Percentiles rank a stretch among this genome's conserved stretches.
phyloP scores from a whole-genome alignment of 2,329 filamentous ascomycete species.

The Exophiala oligosperma region DNA sequence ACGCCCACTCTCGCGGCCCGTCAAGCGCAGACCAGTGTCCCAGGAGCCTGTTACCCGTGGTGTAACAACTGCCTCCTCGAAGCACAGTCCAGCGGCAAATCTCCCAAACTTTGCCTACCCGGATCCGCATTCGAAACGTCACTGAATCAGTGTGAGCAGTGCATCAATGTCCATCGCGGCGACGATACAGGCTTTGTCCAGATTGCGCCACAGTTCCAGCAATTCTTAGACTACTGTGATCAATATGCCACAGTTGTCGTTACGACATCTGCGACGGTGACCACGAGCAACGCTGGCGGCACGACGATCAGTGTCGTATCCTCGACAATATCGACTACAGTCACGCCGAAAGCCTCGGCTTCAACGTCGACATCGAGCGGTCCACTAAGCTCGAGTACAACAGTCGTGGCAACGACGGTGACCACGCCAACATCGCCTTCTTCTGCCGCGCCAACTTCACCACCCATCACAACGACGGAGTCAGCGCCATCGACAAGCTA shows the following conservation, averaged over 20 bases:
- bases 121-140: conserved; percentile 45
- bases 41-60: conserved; percentile 51
- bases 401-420: not conserved
- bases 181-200: conserved; percentile 34
- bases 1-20: conserved; percentile 26
- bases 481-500: conserved; percentile 6
- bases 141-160: conserved; percentile 44
- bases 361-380: not conserved
- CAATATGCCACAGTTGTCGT: conserved; percentile 18
- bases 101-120: conserved; percentile 44
- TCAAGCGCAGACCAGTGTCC: conserved; percentile 36
- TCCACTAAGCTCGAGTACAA: not conserved
- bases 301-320: conserved; percentile 4
- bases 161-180: conserved; percentile 38
- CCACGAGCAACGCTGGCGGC: conserved; percentile 12
- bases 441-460: not conserved
- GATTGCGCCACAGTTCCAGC: conserved; percentile 41
- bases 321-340: conserved; percentile 11
- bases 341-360: conserved; percentile 10
- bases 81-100: conserved; percentile 52
- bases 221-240: conserved; percentile 51
- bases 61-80: conserved; percentile 56
- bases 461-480: not conserved
- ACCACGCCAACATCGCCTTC: not conserved
- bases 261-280: conserved; percentile 11